Percentiles rank a stretch among this genome's conserved stretches.
phyloP scores from a whole-genome alignment of 306 rosid genomes.

The Cucurbita maxima region DNA sequence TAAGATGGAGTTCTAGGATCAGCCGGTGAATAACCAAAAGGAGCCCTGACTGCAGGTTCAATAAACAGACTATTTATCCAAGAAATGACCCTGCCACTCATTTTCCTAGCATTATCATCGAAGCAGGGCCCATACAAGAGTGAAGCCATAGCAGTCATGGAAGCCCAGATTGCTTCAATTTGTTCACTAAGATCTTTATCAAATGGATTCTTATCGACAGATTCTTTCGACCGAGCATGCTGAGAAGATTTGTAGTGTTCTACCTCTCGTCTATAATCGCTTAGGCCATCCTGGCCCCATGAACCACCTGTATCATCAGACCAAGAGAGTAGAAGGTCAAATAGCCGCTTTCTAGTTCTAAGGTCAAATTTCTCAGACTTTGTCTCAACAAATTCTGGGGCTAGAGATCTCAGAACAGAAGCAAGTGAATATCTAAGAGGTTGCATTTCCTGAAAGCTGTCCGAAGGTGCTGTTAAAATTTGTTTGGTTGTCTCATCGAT shows the following conservation, averaged over 20 bases:
- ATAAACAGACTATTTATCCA: constrained; percentile 94
- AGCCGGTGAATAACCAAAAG: constrained; percentile 94
- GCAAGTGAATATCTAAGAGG: constrained; percentile 96
- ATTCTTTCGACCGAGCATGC: constrained; percentile 89
- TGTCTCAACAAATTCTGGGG: constrained; percentile 96
- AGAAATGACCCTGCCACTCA: constrained; percentile 91
- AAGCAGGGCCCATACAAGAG: constrained; percentile 95
- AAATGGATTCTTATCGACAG: constrained; percentile 85
- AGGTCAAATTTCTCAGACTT: constrained; percentile 85
- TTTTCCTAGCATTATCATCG: constrained; percentile 98
- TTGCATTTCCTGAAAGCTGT: constrained; percentile 87
- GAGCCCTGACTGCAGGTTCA: constrained; percentile 92
- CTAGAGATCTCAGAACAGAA: constrained; percentile 83
- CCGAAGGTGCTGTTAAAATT: constrained; percentile 46
- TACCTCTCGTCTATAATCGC: constrained; percentile 92
- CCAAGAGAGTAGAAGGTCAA: constrained; percentile 94
- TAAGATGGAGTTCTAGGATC: constrained; percentile 98
- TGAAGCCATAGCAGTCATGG: constrained; percentile 96
- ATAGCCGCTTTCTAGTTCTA: constrained; percentile 81
- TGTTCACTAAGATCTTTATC: constrained; percentile 96
- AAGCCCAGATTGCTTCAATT: constrained; percentile 97
- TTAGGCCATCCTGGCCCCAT: constrained; percentile 77
- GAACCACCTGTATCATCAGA: constrained; percentile 71
- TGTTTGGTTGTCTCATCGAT: constrained; percentile 73
- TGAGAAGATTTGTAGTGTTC: constrained; percentile 98